A percentile compares a stretch with the other conserved stretches of the same genome.
Conservation (phyloP, 805 yeast species). For the Spathaspora boniae region DNA sequence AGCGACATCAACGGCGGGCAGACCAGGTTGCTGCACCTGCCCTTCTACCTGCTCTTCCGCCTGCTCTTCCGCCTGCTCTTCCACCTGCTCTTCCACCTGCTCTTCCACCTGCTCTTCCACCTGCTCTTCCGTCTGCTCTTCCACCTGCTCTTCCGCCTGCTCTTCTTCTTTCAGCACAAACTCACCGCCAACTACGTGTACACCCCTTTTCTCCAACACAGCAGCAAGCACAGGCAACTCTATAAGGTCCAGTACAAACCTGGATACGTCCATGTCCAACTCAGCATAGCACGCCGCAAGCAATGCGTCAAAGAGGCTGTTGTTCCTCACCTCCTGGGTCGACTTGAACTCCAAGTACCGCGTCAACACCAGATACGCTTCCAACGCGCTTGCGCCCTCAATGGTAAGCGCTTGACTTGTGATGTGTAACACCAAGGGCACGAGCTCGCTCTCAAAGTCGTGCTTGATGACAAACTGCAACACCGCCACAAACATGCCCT, state of each 20-base stretch:
- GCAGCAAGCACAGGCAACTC: slow-evolving; percentile 2
- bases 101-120: no score
- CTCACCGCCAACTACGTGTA: no score
- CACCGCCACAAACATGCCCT: slow-evolving; percentile 15
- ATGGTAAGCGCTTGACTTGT: slow-evolving; percentile 8
- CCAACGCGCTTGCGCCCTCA: slow-evolving; percentile 2
- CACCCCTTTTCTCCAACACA: slow-evolving; percentile 1
- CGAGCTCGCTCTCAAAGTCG: slow-evolving; percentile 24
- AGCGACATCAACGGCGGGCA: no score
- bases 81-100: no score
- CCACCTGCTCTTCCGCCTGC: no score
- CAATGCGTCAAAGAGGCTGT: slow-evolving; percentile 16
- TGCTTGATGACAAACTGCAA: slow-evolving; percentile 23
- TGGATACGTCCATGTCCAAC: slow-evolving; percentile 3
- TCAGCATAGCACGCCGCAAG: slow-evolving; percentile 1
- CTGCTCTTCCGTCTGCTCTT: no score
- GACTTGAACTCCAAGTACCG: slow-evolving; percentile 9
- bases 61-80: no score
- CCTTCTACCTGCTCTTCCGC: no score
- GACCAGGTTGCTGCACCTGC: no score
- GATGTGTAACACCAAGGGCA: slow-evolving; percentile 15
- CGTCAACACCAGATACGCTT: slow-evolving; percentile 15
- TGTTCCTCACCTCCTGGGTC: not conserved
- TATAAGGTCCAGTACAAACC: not conserved
- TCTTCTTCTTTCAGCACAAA: slow-evolving; percentile 1